Evolutionary conservation across 108 stramenopile species (phyloP), one percentile per base, ranked within the genome.

Genomic region (Schizochytrium sp.): DNA sequence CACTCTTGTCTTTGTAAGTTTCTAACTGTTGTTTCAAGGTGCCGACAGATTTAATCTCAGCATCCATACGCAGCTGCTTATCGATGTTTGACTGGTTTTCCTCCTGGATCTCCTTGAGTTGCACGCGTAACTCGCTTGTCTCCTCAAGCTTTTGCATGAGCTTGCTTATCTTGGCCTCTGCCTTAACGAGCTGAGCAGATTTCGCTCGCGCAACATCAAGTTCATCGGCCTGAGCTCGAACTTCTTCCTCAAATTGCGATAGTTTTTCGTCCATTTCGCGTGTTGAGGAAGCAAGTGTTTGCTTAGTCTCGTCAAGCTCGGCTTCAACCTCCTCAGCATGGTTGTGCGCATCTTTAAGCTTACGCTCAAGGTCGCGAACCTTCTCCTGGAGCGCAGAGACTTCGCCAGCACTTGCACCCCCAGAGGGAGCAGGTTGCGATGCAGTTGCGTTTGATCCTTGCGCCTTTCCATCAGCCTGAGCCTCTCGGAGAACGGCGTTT

Each of bases 101-200:
- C 5, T 83, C 76, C 47, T 83, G 76, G 50, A 83, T 2, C 28
- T 83, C 76, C 55, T 55, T 83, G 47, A 83, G 45, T 55, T 83
- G 76, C 50, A 49, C 55, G 47, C 76, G 76, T 8, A 83, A 40
- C 2, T 83, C 28, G 76, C 76, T 83, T 10, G 76, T 83, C 40
- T 83, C 76, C 1, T 83, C 76, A n/a, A 83, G 76, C 76, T 83
- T 83, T 83, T 83, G 76, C 76, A 83, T 83, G 53, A 83, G 76
- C 53, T 83, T 83, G 47, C 50, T 55, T 55, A 83, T 83, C 28
- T 55, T 83, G 45, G 76, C 76, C 76, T 83, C 76, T 10, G 76
- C 76, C 2, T 83, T 83, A 53, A 83, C 53, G 15, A 83, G 76
- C 76, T 83, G 76, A 47, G 76, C 8, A 7, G 76, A 49, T 28